Base-by-base conservation (phyloP, 83 land plant genomes). In the Picea abies region DNA sequence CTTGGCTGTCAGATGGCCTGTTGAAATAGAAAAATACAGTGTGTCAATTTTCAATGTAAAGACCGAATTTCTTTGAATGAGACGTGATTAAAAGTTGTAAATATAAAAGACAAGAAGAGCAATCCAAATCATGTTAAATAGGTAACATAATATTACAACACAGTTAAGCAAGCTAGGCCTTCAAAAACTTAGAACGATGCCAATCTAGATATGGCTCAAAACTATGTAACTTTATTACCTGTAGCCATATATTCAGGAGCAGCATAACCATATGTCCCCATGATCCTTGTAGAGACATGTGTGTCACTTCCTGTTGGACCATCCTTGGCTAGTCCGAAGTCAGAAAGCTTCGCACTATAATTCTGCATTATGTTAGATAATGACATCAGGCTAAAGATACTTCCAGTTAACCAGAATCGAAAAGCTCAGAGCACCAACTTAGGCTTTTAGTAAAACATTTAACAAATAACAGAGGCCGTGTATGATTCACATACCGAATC, bases 1-100 rank as follows among this genome's bases (percentile, higher is more conserved):
- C 83, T 88, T 90, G 49, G 89, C 91, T 70, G 89, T 91, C 39
- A 90, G 72, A 85, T 91, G 93, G 17, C 93, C 93, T 75, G 69
- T 47, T 58, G 22, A 52, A 67, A 72, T 72, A 37, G 22, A 72
- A 19, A 20, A 75, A 12, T 8, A 47, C 25, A 75, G 22, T 41
- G 49, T 10, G 20, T 23, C 58, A 49, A 75, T 44, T 22, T 11
- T 49, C 4, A 75, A 22, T 41, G 10, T 20, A 72, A 71, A 20
- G 26, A 10, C 22, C 1, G 23, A 75, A 15, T 8, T 9, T n/a
- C 19, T 25, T 22, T 47, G 26, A 47, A 75, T 75, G 76, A 71
- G 23, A 32, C 7, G 5, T 60, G 23, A 52, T 3, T 23, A 52
- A 23, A 52, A 23, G 26, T 56, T 23, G 15, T 58, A 76, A 76